A percentile compares a stretch with the other conserved stretches of the same genome.
Evolutionary conservation across 495 filamentous ascomycete species (phyloP).

Genomic region (Trichoderma parareesei): DNA sequence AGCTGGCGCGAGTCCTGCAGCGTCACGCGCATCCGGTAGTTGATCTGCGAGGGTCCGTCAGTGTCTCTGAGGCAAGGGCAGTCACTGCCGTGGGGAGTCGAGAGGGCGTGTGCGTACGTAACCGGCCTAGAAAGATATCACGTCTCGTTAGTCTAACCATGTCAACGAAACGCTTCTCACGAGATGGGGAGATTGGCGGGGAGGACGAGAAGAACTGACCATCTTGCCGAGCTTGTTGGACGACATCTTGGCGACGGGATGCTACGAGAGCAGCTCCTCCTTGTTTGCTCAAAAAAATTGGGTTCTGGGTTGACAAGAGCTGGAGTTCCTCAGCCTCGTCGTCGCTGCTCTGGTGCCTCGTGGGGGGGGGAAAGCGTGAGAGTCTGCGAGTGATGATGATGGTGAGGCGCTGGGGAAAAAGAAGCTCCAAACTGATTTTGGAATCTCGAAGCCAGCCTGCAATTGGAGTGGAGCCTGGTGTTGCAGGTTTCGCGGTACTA

Average conservation of each 20-base stretch:
- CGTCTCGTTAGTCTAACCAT: slow-evolving; percentile 56
- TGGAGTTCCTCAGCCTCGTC: slow-evolving; percentile 12
- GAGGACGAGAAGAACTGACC: slow-evolving; percentile 55
- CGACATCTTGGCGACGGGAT: slow-evolving; percentile 59
- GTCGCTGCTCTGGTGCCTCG: slow-evolving; percentile 7
- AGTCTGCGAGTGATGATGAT: background rate
- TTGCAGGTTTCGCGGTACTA: background rate
- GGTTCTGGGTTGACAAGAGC: slow-evolving; percentile 19
- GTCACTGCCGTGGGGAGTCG: slow-evolving; percentile 10
- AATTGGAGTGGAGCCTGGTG: background rate
- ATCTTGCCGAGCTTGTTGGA: slow-evolving; percentile 98
- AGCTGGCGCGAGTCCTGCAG: slow-evolving; percentile 94
- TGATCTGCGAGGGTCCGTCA: slow-evolving; percentile 60
- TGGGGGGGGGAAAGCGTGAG: background rate
- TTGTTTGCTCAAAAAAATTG: slow-evolving; percentile 49
- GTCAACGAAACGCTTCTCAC: slow-evolving; percentile 48
- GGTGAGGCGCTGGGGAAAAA: background rate
- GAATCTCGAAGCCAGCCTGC: background rate
- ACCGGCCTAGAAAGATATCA: slow-evolving; percentile 61
- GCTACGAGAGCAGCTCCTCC: slow-evolving; percentile 53
- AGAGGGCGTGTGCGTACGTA: slow-evolving; percentile 62
- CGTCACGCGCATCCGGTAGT: slow-evolving; percentile 97
- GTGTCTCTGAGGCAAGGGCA: slow-evolving; percentile 16
- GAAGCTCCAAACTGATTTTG: slow-evolving; percentile 1
- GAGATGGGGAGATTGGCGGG: slow-evolving; percentile 17